Evolutionary conservation across 1,284 basidiomycete genomes (phyloP), one percentile per base, ranked within the genome.

Genomic region (Boletus semigastroideus): DNA sequence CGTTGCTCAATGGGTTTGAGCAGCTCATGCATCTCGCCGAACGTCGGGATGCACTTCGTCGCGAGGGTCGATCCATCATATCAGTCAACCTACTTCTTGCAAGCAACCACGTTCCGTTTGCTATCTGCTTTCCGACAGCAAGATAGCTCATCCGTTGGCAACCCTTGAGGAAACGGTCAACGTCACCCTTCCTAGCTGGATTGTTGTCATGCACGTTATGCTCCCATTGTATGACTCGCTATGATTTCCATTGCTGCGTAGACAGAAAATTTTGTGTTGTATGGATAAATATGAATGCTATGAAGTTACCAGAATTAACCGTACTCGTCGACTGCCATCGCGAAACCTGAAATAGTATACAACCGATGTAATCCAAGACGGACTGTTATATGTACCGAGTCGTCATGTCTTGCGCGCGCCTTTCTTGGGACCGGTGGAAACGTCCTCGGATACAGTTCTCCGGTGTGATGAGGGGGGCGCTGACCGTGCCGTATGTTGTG

Each of bases 381-480:
- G 25, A 7, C 25, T 31, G 30, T 31, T 12, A 31, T 31, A 14
- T 25, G 5, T 25, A 31, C 13, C 30, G 30, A 31, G 30, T 12
- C 19, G 4, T 65, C 53, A 57, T 41, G 51, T 38, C 47, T 67
- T 67, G 30, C 54, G 54, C 42, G 48, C 41, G 19, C 52, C 50
- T 28, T 44, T 67, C 52, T 20, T 59, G 13, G 57, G 47, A 6
- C 48, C 60, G 30, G 49, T 38, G 2, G 66, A 61, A 42, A 52
- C 46, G 41, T 62, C 53, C 20, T 64, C 67, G 9, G 68, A 72
- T n/a, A 53, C 55, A 5, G 56, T 55, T 53, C 67, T 65, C 40
- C 67, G 62, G 20, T 65, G 63, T n/a, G 68, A 71, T 9, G 51
- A 53, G 6, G 69, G 69, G 14, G 66, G 68, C n/a, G 61, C 66